These are phyloP conservation scores for Radiomyces spectabilis DNA, from an alignment of 192 early-diverging fungal genomes.

Conservation along the genomic window DNA sequence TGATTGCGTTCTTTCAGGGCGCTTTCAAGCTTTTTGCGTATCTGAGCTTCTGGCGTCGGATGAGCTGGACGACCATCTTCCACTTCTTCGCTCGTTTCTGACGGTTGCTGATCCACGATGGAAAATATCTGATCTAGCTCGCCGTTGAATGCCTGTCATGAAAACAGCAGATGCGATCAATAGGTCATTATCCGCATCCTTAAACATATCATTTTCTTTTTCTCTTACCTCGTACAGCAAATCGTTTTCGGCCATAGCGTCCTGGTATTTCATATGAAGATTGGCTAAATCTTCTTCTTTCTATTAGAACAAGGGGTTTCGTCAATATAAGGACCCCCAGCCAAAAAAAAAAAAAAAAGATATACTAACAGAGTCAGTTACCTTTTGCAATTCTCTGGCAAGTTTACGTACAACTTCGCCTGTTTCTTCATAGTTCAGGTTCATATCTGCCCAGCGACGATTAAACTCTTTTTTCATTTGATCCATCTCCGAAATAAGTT, in stretches of 20 bases:
- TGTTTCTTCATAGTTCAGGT: slow-evolving; percentile 1
- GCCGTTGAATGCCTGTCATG: neutral
- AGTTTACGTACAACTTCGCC: neutral
- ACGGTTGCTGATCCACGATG: too few species aligned
- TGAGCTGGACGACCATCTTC: neutral
- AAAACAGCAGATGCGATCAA: neutral
- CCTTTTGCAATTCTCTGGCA: neutral
- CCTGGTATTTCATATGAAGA: neutral
- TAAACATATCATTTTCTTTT: too few species aligned
- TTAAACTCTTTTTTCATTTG: neutral
- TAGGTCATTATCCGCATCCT: neutral
- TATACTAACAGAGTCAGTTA: neutral
- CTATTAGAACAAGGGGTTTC: too few species aligned
- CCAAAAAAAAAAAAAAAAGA: neutral
- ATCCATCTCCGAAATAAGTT: neutral
- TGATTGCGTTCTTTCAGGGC: slow-evolving; percentile 10
- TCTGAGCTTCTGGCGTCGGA: slow-evolving; percentile 5
- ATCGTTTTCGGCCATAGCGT: neutral
- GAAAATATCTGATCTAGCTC: neutral
- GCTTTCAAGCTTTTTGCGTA: slow-evolving; percentile 4
- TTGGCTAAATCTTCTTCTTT: neutral
- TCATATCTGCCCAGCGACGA: neutral
- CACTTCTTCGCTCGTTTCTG: neutral
- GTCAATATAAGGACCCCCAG: too few species aligned
- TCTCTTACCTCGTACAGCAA: slow-evolving; percentile 2